Base-by-base conservation (phyloP, 176 grass and related monocot genomes). In the Metroxylon sagu region DNA sequence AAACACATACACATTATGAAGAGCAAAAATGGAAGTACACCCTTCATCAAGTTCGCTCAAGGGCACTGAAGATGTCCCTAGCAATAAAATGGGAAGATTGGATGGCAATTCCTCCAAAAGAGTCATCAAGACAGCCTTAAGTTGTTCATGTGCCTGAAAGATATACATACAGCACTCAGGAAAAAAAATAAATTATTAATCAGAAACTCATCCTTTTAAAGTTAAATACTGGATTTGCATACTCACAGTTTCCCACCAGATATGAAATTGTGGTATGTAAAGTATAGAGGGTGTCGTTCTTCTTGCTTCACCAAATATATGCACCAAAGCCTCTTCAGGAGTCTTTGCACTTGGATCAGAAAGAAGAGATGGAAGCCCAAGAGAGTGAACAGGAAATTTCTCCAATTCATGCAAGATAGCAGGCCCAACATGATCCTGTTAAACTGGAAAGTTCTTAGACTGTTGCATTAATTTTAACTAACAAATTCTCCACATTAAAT, bases 171-270 rank as follows among this genome's bases (percentile, higher is more conserved):
- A 6, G 26, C 18, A 58, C 51, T 71, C 26, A 61, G 12, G 14
- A 71, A 35, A 62, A 62, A 5, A 29, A 43, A 52, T 0, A 54
- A 26, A 31, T 18, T n/a, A 29, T 26, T 16, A 56, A 23, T 55
- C 6, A 56, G 23, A 19, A 25, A 56, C 23, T 25, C 35, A 43
- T 43, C 35, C 7, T 14, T 43, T 43, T 12, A 43, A 43, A 43
- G 35, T 43, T 43, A 43, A 12, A 12, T 43, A 43, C 35, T 43
- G 7, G 0, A 43, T 43, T 6, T 43, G 35, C 35, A 43, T 28
- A 98, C 88, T 93, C 66, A 98, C 94, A 59, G 88, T 98, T 78
- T 98, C 94, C 93, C 94, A 98, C 94, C 94, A 98, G 79, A 98
- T 82, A 89, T 98, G 94, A 53, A 98, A 92, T 79, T 98, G 94